Conservation (phyloP, 208 protist genomes). For the Novymonas esmeraldas region DNA sequence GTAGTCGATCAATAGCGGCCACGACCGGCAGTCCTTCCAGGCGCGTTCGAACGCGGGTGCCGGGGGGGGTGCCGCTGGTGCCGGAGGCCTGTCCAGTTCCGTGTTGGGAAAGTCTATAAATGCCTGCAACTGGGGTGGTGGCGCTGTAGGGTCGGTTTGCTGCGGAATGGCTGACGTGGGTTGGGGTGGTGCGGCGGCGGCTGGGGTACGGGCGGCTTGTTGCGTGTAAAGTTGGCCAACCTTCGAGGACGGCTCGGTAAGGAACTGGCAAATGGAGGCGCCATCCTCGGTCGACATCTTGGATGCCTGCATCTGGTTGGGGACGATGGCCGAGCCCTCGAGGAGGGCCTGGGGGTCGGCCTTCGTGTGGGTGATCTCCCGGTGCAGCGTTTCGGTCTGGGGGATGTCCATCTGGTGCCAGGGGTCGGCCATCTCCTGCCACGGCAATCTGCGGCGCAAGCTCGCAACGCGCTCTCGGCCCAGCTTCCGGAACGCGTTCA, state of each 20-base stretch:
- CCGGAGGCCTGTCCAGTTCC: too few species aligned
- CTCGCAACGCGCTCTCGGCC: neutral
- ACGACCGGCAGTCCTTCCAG: too few species aligned
- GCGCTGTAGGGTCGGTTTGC: too few species aligned
- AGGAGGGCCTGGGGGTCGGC: neutral
- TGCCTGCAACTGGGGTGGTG: too few species aligned
- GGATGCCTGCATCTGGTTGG: neutral
- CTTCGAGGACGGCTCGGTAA: neutral
- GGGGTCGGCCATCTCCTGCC: neutral
- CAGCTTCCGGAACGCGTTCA: neutral
- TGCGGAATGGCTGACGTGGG: too few species aligned
- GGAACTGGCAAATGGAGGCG: neutral
- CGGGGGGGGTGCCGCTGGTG: too few species aligned
- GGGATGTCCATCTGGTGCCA: neutral
- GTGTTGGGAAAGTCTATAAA: too few species aligned
- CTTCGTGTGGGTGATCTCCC: neutral
- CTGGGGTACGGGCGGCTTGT: too few species aligned
- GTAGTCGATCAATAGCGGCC: too few species aligned
- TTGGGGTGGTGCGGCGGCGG: too few species aligned
- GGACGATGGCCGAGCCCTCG: neutral
- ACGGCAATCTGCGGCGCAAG: neutral
- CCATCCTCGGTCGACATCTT: neutral
- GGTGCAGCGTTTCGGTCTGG: neutral
- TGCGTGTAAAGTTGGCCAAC: too few species aligned
- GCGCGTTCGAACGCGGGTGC: too few species aligned